phyloP scores from a whole-genome alignment of 2,329 filamentous ascomycete genomes.

The Gnomoniopsis smithogilvyi region DNA sequence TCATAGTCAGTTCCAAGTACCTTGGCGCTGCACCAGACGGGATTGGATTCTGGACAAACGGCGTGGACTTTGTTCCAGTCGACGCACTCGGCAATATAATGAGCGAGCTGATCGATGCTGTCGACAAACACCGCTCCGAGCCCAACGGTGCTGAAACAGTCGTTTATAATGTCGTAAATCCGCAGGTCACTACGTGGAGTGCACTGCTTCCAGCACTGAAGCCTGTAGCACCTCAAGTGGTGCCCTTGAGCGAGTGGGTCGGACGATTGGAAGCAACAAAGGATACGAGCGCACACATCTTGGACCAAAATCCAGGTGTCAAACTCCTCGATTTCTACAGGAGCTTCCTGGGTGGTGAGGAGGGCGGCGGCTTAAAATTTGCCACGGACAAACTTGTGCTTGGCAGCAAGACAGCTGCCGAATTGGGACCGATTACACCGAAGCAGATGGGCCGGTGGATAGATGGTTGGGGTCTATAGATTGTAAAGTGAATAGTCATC shows the following conservation, averaged over 20 bases:
- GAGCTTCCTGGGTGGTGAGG: background rate
- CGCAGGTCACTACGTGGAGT: conserved; percentile 2
- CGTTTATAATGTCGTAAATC: conserved; percentile 13
- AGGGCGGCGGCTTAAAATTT: conserved; percentile 1
- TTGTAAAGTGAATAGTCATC: background rate
- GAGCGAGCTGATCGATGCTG: conserved; percentile 22
- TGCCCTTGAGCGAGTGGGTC: conserved; percentile 10
- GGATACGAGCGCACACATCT: conserved; percentile 6
- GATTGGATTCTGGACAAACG: conserved; percentile 17
- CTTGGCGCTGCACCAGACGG: conserved; percentile 21
- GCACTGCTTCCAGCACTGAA: conserved; percentile 6
- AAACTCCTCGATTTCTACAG: conserved; percentile 15
- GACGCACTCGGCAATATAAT: conserved; percentile 24
- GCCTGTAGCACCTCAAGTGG: background rate
- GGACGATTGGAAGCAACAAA: conserved; percentile 1
- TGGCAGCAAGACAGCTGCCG: conserved; percentile 6
- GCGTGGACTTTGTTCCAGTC: conserved; percentile 27
- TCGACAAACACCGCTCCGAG: background rate
- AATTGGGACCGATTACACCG: conserved; percentile 3
- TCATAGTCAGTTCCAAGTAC: conserved; percentile 25
- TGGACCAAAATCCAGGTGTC: conserved; percentile 13
- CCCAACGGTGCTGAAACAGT: background rate
- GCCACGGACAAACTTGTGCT: conserved; percentile 6
- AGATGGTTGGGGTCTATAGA: conserved; percentile 9
- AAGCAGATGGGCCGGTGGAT: conserved; percentile 12